Percentiles rank a stretch among this genome's conserved stretches.
These are phyloP conservation scores for Acacia melanoxylon DNA, from an alignment of 306 rosid species.

Conservation along the genomic window DNA sequence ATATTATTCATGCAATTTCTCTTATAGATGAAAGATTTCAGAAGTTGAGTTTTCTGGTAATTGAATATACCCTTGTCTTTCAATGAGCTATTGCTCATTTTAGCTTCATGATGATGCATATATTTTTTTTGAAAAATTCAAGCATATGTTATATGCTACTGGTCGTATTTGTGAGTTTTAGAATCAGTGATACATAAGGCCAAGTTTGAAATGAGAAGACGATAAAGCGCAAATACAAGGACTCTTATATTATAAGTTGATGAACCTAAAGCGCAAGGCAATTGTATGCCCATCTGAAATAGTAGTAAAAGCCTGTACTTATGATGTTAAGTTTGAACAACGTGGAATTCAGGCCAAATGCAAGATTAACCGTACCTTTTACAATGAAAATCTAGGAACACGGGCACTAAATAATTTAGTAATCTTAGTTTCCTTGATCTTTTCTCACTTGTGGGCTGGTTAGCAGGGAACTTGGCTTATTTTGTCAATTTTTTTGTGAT, in stretches of 20 bases:
- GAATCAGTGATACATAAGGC: conserved; percentile 14
- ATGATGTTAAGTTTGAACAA: conserved; percentile 15
- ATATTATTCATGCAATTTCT: conserved; percentile 45
- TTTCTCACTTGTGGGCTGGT: conserved; percentile 15
- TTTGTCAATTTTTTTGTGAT: background rate
- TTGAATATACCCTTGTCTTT: conserved; percentile 5
- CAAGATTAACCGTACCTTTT: conserved; percentile 18
- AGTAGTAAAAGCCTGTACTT: conserved; percentile 1
- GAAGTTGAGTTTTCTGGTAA: conserved; percentile 54
- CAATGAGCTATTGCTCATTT: conserved; percentile 15
- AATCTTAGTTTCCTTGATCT: background rate
- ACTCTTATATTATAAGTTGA: conserved; percentile 6
- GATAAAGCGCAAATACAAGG: conserved; percentile 15
- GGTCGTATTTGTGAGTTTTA: background rate
- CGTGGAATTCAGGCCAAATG: conserved; percentile 3
- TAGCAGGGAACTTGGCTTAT: conserved; percentile 11
- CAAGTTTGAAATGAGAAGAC: conserved; percentile 23
- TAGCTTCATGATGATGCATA: conserved; percentile 14
- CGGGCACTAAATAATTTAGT: background rate
- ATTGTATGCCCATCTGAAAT: conserved; percentile 23
- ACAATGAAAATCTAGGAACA: conserved; percentile 14
- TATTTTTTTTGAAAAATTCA: background rate
- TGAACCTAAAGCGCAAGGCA: conserved; percentile 2
- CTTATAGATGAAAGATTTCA: conserved; percentile 48
- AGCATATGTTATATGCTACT: conserved; percentile 6